Evolutionary conservation across 2,329 filamentous ascomycete species (phyloP).

Genomic region (Fusarium stilboides): DNA sequence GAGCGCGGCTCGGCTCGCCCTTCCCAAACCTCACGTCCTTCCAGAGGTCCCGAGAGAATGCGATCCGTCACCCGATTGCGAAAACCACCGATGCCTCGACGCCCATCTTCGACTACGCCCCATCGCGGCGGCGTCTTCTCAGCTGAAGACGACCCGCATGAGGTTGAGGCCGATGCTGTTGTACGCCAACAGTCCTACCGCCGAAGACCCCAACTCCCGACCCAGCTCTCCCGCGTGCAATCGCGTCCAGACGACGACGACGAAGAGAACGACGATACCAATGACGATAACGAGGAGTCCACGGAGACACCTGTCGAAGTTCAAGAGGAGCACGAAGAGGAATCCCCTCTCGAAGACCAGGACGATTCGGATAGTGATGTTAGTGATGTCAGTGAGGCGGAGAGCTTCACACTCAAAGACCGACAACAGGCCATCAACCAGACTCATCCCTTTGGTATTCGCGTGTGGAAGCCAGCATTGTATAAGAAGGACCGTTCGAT

Average conservation of each 20-base stretch:
- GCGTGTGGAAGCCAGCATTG: slow-evolving; percentile 97
- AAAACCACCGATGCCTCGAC: slow-evolving; percentile 81
- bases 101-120: slow-evolving; percentile 79
- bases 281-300: slow-evolving; percentile 39
- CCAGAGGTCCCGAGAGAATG: slow-evolving; percentile 63
- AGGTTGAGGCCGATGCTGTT: slow-evolving; percentile 79
- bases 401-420: slow-evolving; percentile 98
- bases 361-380: slow-evolving; percentile 78
- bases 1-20: slow-evolving; percentile 58
- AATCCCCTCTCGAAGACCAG: slow-evolving; percentile 62
- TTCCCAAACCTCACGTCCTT: slow-evolving; percentile 57
- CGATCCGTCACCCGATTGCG: slow-evolving; percentile 67
- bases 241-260: slow-evolving; percentile 52
- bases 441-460: slow-evolving; percentile 98
- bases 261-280: slow-evolving; percentile 38
- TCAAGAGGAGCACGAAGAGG: slow-evolving; percentile 54
- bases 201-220: slow-evolving; percentile 54
- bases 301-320: slow-evolving; percentile 50
- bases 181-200: slow-evolving; percentile 61
- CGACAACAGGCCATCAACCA: slow-evolving; percentile 98
- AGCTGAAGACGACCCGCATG: slow-evolving; percentile 87
- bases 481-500: slow-evolving; percentile 99
- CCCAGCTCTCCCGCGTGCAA: slow-evolving; percentile 60
- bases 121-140: slow-evolving; percentile 91
- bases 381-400: slow-evolving; percentile 90